Conservation (phyloP, 2,329 filamentous ascomycete species). For the Arthrobotrys sphaeroides region DNA sequence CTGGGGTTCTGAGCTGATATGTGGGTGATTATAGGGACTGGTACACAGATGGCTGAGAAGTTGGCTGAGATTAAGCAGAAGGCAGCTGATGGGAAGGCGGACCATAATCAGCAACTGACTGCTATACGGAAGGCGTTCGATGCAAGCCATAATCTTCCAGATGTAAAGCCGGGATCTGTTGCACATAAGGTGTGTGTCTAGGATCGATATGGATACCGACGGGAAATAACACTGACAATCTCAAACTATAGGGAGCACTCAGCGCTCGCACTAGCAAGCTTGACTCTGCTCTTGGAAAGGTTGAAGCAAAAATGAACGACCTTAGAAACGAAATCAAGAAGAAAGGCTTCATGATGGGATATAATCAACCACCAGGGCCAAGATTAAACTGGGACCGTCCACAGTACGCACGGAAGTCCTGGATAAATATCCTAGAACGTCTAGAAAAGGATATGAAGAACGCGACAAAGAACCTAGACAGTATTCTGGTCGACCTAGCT, state of each 20-base stretch:
- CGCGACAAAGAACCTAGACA: not conserved
- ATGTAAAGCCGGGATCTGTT: not conserved
- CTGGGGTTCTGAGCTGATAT: not conserved
- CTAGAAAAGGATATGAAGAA: not conserved
- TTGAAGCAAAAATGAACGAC: not conserved
- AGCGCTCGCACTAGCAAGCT: not conserved
- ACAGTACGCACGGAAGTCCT: conserved; percentile 1
- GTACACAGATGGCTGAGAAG: conserved; percentile 25
- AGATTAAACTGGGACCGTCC: conserved; percentile 7
- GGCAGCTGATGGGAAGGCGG: conserved; percentile 23
- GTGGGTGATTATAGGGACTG: conserved; percentile 38
- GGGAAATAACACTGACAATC: not conserved
- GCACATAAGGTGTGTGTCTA: not conserved
- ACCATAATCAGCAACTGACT: conserved; percentile 45
- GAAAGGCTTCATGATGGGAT: conserved; percentile 2
- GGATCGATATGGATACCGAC: not conserved
- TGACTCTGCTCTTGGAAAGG: not conserved
- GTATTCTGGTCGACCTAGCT: not conserved
- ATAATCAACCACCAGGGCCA: not conserved
- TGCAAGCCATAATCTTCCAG: conserved; percentile 14
- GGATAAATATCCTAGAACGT: conserved; percentile 4
- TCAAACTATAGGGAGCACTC: not conserved
- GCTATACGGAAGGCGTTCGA: conserved; percentile 34
- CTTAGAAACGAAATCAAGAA: conserved; percentile 3
- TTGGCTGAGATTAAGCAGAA: conserved; percentile 31